A percentile compares a stretch with the other conserved stretches of the same genome.
Evolutionary conservation across 2,329 filamentous ascomycete species (phyloP).

Genomic region (Diaporthe citri): DNA sequence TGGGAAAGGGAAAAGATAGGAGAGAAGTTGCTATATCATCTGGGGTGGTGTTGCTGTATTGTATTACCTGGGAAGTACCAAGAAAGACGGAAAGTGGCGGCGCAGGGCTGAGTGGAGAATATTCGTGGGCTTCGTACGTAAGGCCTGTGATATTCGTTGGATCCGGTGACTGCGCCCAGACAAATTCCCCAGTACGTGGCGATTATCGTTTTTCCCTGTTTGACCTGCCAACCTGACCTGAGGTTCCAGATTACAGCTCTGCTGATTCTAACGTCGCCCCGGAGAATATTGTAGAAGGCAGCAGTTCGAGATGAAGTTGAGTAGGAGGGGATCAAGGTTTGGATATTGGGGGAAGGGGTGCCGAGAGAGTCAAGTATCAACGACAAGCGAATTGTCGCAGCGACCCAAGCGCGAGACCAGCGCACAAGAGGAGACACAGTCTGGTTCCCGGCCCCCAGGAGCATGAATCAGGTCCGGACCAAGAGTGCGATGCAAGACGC

Average conservation of each 20-base stretch:
- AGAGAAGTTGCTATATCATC: constrained; percentile 25
- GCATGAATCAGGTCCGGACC: constrained; percentile 35
- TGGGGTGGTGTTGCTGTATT: constrained; percentile 10
- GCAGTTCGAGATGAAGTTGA: constrained; percentile 11
- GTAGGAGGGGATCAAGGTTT: constrained; percentile 15
- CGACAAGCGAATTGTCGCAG: constrained; percentile 23
- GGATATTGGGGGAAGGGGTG: not conserved
- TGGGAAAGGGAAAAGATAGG: not conserved
- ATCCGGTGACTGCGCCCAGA: constrained; percentile 13
- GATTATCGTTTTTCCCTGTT: not conserved
- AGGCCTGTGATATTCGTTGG: constrained; percentile 28
- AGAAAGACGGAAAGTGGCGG: constrained; percentile 28
- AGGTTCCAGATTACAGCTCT: constrained; percentile 6
- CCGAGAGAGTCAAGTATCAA: constrained; percentile 29
- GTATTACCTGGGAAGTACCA: constrained; percentile 24
- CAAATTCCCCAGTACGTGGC: constrained; percentile 23
- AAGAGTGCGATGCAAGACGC: constrained; percentile 30
- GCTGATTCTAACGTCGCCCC: constrained; percentile 7
- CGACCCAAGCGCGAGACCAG: not conserved
- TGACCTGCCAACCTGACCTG: constrained; percentile 3
- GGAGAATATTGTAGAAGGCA: constrained; percentile 5
- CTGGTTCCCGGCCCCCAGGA: constrained; percentile 4
- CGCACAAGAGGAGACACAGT: not conserved
- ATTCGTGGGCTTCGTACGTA: constrained; percentile 40
- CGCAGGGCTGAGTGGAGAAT: constrained; percentile 35